Conservation (phyloP, 2,329 filamentous ascomycete species). For the Grosmannia huntii region DNA sequence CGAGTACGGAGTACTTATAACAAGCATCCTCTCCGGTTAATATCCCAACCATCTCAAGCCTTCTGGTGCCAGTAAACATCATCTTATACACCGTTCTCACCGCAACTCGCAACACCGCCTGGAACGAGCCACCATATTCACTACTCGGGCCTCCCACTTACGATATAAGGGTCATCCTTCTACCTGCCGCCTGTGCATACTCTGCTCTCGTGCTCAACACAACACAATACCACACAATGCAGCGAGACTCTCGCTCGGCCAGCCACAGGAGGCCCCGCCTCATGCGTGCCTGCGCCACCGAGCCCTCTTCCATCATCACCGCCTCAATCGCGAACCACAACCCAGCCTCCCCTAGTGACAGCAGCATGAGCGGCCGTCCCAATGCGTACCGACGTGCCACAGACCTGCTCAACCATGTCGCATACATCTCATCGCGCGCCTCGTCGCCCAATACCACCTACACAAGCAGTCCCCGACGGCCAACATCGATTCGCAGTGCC, state of each 20-base stretch:
- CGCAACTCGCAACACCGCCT: too few species aligned
- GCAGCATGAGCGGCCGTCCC: neutral
- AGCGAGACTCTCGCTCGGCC: conserved; percentile 23
- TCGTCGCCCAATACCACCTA: conserved; percentile 1
- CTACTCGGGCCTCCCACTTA: neutral
- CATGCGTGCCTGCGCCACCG: conserved; percentile 41
- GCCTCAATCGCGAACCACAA: conserved; percentile 39
- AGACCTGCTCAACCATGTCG: conserved; percentile 41
- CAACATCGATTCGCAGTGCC: neutral
- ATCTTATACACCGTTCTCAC: too few species aligned
- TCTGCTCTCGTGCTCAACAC: neutral
- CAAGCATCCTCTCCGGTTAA: too few species aligned
- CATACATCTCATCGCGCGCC: conserved; percentile 26
- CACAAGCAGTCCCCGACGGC: neutral
- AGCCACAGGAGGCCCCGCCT: conserved; percentile 37
- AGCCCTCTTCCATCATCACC: conserved; percentile 45
- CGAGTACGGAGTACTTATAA: neutral
- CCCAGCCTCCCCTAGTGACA: conserved; percentile 15
- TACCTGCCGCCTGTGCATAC: neutral
- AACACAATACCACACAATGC: conserved; percentile 8
- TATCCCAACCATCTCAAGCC: too few species aligned
- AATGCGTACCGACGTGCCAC: conserved; percentile 31
- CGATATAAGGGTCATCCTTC: neutral
- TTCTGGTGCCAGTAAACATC: too few species aligned
- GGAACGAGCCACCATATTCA: too few species aligned